Evolutionary conservation across 768 basidiomycete species (phyloP), one percentile per base, ranked within the genome.

Genomic region (Infundibulicybe gibba): DNA sequence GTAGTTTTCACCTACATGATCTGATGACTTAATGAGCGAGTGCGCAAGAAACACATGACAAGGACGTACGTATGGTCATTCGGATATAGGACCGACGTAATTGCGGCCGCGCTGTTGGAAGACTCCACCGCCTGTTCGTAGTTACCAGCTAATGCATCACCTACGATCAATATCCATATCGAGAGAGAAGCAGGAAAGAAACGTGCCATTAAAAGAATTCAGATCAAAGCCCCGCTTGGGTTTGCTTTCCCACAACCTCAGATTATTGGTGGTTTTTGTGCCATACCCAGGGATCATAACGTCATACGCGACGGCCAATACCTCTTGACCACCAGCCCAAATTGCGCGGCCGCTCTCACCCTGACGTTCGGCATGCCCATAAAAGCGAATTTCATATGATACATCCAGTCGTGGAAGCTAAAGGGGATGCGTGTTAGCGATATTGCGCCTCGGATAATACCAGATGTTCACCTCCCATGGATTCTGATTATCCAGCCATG

Each of bases 81-180:
- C 20, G 95, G 97, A 68, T 99, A 98, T 30, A 97, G 74, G 6
- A 97, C 95, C 8, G 90, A 83, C 3, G 94, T 97, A 61, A 99
- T 97, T 32, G 90, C 91, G 48, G 85, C 88, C 10, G 97, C 97
- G 54, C 85, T 85, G 64, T 94, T 93, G 31, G 87, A 89, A 1
- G 90, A 77, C 55, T 88, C 86, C 19, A 98, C 87, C 2, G 94
- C 90, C 39, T 73, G 81, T 59, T 93, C 92, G 62, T 98, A 98
- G 66, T 95, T 85, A 38, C 95, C 95, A 50, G 92, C 91, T 91
- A 50, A 17, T 31, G 13, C 17, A 35, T n/a, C 12, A 30, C 31
- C 38, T 15, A 45, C 30, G 3, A 49, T 25, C 11, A 25, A 25
- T 8, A 8, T 25, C 25, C 25, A 15, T 31, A 20, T 19, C 32